Percentiles rank a stretch among this genome's conserved stretches.
Conservation (phyloP, 179 eudicot genomes). For the Heliamphora pulchella region DNA sequence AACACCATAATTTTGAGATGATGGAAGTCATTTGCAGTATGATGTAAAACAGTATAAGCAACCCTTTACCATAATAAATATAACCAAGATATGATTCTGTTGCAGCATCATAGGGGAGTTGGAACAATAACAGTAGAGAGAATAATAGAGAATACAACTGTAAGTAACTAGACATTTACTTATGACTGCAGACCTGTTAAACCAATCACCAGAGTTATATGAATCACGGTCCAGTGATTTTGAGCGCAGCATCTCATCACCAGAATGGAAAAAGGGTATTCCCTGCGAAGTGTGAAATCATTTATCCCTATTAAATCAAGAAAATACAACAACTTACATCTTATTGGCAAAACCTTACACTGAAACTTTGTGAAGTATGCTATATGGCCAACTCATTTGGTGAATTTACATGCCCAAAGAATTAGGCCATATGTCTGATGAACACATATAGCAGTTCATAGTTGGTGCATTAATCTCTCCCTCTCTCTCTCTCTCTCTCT, state of each 20-base stretch:
- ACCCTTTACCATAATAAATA: background rate
- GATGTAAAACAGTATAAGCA: background rate
- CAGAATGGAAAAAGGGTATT: conserved; percentile 92
- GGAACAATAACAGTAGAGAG: background rate
- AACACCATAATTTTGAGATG: conserved; percentile 12
- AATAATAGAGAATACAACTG: background rate
- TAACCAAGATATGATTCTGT: background rate
- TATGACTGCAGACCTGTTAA: conserved; percentile 58
- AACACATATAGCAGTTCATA: too few species aligned
- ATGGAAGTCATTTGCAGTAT: background rate
- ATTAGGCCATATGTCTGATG: background rate
- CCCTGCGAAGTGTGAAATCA: conserved; percentile 40
- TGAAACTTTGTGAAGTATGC: background rate
- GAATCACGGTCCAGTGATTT: conserved; percentile 98
- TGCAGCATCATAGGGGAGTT: background rate
- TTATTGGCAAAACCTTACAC: background rate
- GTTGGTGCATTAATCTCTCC: too few species aligned
- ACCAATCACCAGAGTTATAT: conserved; percentile 99
- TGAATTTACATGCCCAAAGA: conserved; percentile 2
- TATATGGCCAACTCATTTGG: background rate
- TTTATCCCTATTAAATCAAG: background rate
- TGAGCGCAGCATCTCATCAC: conserved; percentile 95
- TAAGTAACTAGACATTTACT: background rate
- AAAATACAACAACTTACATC: background rate
- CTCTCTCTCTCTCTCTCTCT: background rate